Evolutionary conservation across 2,329 filamentous ascomycete species (phyloP).

Genomic region (Didymosphaeria variabile): DNA sequence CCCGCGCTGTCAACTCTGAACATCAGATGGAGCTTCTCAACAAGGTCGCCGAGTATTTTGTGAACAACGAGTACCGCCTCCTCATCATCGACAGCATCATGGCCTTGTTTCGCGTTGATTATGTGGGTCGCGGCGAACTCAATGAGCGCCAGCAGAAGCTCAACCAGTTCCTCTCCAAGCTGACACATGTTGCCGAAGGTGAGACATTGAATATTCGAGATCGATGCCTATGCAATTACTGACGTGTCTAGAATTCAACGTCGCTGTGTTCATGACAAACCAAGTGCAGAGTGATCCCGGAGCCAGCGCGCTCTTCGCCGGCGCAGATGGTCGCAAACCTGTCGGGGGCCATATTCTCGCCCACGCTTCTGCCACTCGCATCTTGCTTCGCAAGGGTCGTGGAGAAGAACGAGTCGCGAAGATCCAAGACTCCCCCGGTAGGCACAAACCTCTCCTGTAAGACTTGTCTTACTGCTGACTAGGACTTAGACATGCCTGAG

Average conservation of each 20-base stretch:
- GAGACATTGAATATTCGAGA: slow-evolving; percentile 9
- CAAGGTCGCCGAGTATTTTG: slow-evolving; percentile 68
- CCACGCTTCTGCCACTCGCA: slow-evolving; percentile 72
- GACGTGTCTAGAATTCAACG: slow-evolving; percentile 66
- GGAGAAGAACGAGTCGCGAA: slow-evolving; percentile 76
- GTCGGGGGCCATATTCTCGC: slow-evolving; percentile 74
- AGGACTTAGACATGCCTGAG: slow-evolving; percentile 68
- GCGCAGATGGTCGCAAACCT: slow-evolving; percentile 73
- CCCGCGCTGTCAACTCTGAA: slow-evolving; percentile 72
- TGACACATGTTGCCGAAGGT: slow-evolving; percentile 72
- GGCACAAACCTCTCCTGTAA: slow-evolving; percentile 19
- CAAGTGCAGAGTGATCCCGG: slow-evolving; percentile 77
- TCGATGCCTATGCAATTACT: background rate
- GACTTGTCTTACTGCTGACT: slow-evolving; percentile 29
- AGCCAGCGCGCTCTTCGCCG: slow-evolving; percentile 72
- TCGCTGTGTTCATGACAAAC: slow-evolving; percentile 68
- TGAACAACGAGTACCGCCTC: slow-evolving; percentile 70
- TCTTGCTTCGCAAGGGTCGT: slow-evolving; percentile 72
- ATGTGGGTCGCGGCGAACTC: slow-evolving; percentile 71
- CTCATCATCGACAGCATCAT: slow-evolving; percentile 76
- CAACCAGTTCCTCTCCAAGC: slow-evolving; percentile 69
- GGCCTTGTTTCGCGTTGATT: slow-evolving; percentile 74
- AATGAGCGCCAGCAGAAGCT: slow-evolving; percentile 74
- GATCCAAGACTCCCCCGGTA: slow-evolving; percentile 72
- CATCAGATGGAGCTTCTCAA: slow-evolving; percentile 71